Conservation (phyloP, 2,329 filamentous ascomycete genomes). For the Trichoderma harzianum region DNA sequence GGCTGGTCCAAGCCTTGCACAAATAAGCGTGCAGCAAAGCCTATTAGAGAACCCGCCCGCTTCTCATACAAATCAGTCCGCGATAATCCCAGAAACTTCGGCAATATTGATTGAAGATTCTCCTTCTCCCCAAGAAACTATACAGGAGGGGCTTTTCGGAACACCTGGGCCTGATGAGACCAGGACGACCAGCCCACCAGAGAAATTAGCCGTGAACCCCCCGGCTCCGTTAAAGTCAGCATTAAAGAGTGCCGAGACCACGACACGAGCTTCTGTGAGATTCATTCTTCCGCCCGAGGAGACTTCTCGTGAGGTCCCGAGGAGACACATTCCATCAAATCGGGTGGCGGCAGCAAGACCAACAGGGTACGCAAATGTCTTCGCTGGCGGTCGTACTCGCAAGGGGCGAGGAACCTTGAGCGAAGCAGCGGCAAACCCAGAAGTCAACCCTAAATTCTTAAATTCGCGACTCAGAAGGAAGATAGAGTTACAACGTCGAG, state of each 20-base stretch:
- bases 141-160: background rate
- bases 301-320: background rate
- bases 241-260: background rate
- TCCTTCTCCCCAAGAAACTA: background rate
- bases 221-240: background rate
- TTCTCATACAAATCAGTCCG: background rate
- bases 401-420: slow-evolving; percentile 37
- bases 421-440: slow-evolving; percentile 41
- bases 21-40: background rate
- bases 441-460: slow-evolving; percentile 41
- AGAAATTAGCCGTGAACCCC: background rate
- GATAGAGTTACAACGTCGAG: slow-evolving; percentile 41
- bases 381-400: slow-evolving; percentile 40
- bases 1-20: background rate
- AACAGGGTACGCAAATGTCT: slow-evolving; percentile 39
- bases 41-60: background rate
- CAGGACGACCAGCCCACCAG: background rate
- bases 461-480: slow-evolving; percentile 35
- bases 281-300: background rate
- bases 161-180: background rate
- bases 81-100: background rate
- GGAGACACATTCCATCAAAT: background rate
- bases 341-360: background rate
- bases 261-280: background rate
- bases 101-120: background rate